Evolutionary conservation across 208 protist genomes (phyloP), one percentile per base, ranked within the genome.

Genomic region (Angomonas desouzai): DNA sequence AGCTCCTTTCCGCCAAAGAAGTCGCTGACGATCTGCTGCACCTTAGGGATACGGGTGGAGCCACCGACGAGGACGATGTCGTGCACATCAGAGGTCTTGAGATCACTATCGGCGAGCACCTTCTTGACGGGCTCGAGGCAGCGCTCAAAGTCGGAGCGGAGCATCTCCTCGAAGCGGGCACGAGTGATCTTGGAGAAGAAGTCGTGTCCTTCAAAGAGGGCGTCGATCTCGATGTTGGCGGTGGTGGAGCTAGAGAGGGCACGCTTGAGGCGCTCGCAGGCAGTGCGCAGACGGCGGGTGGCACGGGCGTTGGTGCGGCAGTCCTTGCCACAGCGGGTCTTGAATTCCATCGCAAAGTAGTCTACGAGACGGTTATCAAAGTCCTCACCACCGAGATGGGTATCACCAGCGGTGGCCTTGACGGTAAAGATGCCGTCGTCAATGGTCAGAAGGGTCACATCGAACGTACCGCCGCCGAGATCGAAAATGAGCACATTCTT

Each of bases 361-460:
- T 98, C 77, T 29, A 99, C 96, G 20, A 99, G 67, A 70, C 97
- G 83, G 81, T 98, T 99, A 81, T 99, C 98, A 72, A 99, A 99
- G 81, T 99, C 99, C 88, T 99, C 98, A 62, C 98, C 99, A 62
- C 99, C 99, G 32, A 99, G 83, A 74, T 99, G 98, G 33, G 98
- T 99, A 85, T 99, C 98, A 64, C 99, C 99, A 56, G 89, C 91
- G 47, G 98, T 99, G 27, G 98, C 96, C 77, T 98, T 97, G 45
- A 99, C 98, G 86, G 99, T 98, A 78, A 99, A 99, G 69, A 99
- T 96, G 63, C 98, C 98, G 43, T 96, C 88, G 27, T 99, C 98
- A 75, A 99, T 99, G 34, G 94, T 98, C 51, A 99, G 93, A 64
- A 99, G 85, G 53, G 98, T 99, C 48, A 99, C 98, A 94, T 99